A percentile compares a stretch with the other conserved stretches of the same genome.
These are phyloP conservation scores for Porphyrellus sp. DNA, from an alignment of 1,284 basidiomycete species.

Conservation along the genomic window DNA sequence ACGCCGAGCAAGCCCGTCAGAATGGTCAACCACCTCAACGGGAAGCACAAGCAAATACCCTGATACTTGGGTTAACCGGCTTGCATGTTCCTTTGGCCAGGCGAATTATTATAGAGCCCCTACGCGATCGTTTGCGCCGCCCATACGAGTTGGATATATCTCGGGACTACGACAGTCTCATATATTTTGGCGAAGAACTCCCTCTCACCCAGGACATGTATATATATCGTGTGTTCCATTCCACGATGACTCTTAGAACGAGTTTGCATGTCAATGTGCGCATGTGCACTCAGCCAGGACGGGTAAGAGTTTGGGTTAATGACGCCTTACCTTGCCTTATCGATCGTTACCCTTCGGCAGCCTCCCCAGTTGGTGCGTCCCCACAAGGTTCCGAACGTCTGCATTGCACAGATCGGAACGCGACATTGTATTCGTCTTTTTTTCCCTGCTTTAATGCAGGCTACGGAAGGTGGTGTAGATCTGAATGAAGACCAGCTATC, in stretches of 20 bases:
- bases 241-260: not conserved
- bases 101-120: not conserved
- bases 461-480: not conserved
- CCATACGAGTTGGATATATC: slow-evolving; percentile 1
- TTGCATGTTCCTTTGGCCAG: not conserved
- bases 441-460: slow-evolving; percentile 8
- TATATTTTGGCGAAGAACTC: slow-evolving; percentile 9
- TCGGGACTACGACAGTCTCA: slow-evolving; percentile 9
- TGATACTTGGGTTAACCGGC: not conserved
- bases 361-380: slow-evolving; percentile 2
- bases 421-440: slow-evolving; percentile 4
- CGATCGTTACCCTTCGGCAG: not conserved
- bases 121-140: not conserved
- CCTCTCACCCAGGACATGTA: not conserved
- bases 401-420: slow-evolving; percentile 9
- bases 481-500: not conserved
- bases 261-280: slow-evolving; percentile 6
- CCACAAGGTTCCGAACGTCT: slow-evolving; percentile 10
- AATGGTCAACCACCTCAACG: not conserved
- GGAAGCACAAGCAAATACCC: not conserved
- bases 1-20: not conserved
- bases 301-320: not conserved
- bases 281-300: slow-evolving; percentile 1
- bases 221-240: slow-evolving; percentile 6
- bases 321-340: not conserved